Conservation (phyloP, 2,329 filamentous ascomycete species). For the Cercospora janseana region DNA sequence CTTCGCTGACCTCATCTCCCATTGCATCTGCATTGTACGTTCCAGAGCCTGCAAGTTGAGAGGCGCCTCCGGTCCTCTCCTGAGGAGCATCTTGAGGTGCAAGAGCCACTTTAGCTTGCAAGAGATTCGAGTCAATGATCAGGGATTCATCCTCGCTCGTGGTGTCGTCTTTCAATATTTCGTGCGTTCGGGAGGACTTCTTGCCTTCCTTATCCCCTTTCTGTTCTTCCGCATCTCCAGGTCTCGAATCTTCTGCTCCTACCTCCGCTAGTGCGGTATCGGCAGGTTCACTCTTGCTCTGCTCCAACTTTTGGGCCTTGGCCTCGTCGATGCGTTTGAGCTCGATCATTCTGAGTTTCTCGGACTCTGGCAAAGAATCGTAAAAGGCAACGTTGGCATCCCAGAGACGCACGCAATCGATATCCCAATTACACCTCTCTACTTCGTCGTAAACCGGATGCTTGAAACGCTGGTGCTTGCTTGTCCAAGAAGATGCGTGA, state of each 20-base stretch:
- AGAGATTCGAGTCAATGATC: no score
- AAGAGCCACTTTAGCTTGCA: no score
- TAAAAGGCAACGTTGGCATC: slow-evolving; percentile 62
- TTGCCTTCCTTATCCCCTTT: slow-evolving; percentile 2
- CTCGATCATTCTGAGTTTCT: slow-evolving; percentile 48
- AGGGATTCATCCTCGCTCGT: no score
- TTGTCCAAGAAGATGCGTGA: slow-evolving; percentile 70
- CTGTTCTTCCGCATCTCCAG: neutral
- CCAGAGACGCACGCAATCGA: slow-evolving; percentile 63
- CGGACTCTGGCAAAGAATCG: slow-evolving; percentile 56
- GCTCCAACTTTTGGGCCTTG: slow-evolving; percentile 1
- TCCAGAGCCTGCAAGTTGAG: no score
- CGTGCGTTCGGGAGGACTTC: no score
- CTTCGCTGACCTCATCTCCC: no score
- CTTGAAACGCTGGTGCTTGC: slow-evolving; percentile 60
- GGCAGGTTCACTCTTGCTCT: neutral
- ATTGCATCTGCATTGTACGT: no score
- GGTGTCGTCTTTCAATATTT: no score
- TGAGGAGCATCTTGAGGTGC: no score
- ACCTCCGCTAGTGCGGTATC: neutral
- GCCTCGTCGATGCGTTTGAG: slow-evolving; percentile 11
- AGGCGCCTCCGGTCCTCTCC: no score
- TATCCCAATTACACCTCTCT: slow-evolving; percentile 67
- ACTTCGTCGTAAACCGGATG: slow-evolving; percentile 69
- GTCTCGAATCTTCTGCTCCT: neutral